Conservation (phyloP, 1,284 basidiomycete species). For the Irpex sp. region DNA sequence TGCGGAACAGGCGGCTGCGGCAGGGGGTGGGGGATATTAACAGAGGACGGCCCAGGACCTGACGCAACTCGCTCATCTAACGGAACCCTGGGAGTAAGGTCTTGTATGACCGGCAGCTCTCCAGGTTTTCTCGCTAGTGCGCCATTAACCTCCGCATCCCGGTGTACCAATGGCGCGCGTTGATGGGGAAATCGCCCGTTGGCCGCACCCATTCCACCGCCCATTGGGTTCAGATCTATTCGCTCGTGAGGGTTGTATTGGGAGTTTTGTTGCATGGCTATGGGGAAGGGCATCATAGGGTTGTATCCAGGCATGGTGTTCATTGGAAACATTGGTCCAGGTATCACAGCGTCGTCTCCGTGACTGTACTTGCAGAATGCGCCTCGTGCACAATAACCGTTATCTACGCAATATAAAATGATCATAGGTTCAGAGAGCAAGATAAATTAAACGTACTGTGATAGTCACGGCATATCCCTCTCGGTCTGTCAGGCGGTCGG, state of each 20-base stretch:
- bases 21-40: neutral
- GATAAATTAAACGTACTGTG: conserved; percentile 62
- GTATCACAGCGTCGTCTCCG: conserved; percentile 76
- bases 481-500: conserved; percentile 59
- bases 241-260: conserved; percentile 76
- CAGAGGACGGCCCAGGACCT: conserved; percentile 4
- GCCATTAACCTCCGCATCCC: conserved; percentile 45
- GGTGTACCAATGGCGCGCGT: conserved; percentile 55
- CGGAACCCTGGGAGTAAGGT: conserved; percentile 58
- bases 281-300: conserved; percentile 50
- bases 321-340: conserved; percentile 61
- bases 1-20: neutral
- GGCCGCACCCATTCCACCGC: conserved; percentile 26
- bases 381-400: conserved; percentile 88
- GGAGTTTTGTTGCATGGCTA: conserved; percentile 36
- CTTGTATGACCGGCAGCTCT: conserved; percentile 76
- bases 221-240: conserved; percentile 64
- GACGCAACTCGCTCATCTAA: conserved; percentile 24
- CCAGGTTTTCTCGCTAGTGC: conserved; percentile 44
- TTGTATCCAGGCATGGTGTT: conserved; percentile 46
- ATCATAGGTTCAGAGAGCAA: neutral
- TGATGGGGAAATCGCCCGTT: conserved; percentile 36
- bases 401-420: conserved; percentile 47
- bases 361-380: conserved; percentile 92
- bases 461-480: conserved; percentile 84